These are phyloP conservation scores for Trichoderma sp. DNA, from an alignment of 2,329 filamentous ascomycete species.

Conservation along the genomic window DNA sequence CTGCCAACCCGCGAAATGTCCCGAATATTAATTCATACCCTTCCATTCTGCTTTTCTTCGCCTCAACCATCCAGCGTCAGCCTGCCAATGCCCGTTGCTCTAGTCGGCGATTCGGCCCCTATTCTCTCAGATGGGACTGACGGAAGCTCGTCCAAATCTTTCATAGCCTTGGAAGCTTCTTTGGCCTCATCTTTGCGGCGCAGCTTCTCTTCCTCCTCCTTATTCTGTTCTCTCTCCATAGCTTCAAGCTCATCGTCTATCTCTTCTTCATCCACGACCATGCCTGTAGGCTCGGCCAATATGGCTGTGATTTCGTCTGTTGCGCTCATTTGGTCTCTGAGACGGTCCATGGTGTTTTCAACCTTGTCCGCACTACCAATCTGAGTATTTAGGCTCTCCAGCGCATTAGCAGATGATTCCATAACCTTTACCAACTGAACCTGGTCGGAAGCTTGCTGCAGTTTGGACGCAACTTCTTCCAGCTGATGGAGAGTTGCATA, in stretches of 20 bases:
- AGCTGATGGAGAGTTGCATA: constrained; percentile 74
- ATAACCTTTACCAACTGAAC: constrained; percentile 81
- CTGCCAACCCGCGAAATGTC: not conserved
- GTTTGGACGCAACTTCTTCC: constrained; percentile 76
- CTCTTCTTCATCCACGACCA: constrained; percentile 70
- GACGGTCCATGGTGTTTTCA: constrained; percentile 69
- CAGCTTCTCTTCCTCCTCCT: constrained; percentile 52
- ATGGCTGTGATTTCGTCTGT: constrained; percentile 80
- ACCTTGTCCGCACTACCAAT: constrained; percentile 75
- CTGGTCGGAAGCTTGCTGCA: constrained; percentile 83
- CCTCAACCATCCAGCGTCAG: constrained; percentile 28
- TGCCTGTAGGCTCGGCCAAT: constrained; percentile 61
- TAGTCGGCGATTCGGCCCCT: constrained; percentile 32
- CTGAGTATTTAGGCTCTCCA: constrained; percentile 71
- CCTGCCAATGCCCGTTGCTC: constrained; percentile 39
- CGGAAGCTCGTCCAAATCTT: constrained; percentile 53
- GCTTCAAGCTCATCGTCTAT: constrained; percentile 84
- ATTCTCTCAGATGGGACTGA: constrained; percentile 31
- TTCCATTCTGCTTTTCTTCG: not conserved
- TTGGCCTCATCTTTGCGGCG: constrained; percentile 29
- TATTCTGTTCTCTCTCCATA: constrained; percentile 61
- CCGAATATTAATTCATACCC: not conserved
- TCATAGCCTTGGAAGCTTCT: constrained; percentile 47
- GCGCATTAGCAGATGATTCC: constrained; percentile 70
- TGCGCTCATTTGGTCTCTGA: constrained; percentile 77